Base-by-base conservation (phyloP, 345 rosid genomes). In the Kandelia obovata region DNA sequence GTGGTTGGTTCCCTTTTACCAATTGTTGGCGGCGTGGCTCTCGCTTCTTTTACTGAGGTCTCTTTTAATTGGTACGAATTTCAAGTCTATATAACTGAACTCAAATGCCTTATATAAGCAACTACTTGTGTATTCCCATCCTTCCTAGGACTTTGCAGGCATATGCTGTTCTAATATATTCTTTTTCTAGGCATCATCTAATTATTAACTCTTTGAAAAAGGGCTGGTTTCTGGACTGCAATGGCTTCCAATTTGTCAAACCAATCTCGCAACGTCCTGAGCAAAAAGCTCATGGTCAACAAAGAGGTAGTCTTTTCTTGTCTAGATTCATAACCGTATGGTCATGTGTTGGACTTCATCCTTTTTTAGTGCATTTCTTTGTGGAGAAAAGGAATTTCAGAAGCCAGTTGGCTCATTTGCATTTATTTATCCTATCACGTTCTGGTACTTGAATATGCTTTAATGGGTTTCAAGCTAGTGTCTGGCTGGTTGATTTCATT, bases 21-120 rank as follows among this genome's bases (percentile, higher is more conserved):
- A 34, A 90, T 95, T 72, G 95, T 87, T 81, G 97, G 99, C 62
- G 99, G 99, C 28, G 97, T 95, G 66, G 96, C 83, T 5, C 91
- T 95, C 72, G 99, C 99, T 66, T 95, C 99, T 47, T 80, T 85
- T 11, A 89, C 96, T 17, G 99, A 95, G 83, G 92, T 83, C 53
- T 92, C 99, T 58, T 95, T 95, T 69, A 95, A 95, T 76, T 92
- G 99, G 99, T 92, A 77, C 73, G 80, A 35, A 63, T 25, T 49
- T 19, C 46, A 21, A n/a, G 5, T 13, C 23, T 53, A 20, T 53
- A 20, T 53, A 53, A 3, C 0, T 21, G 57, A 53, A 53, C 27
- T 53, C 23, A 53, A 21, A 28, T 21, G 58, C 27, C 26, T 53
- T 53, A 27, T 25, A 53, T 7, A 53, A 21, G 21, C 15, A 19